A percentile compares a stretch with the other conserved stretches of the same genome.
Evolutionary conservation across 768 basidiomycete species (phyloP).

Genomic region (Calocybe gangraenosa): DNA sequence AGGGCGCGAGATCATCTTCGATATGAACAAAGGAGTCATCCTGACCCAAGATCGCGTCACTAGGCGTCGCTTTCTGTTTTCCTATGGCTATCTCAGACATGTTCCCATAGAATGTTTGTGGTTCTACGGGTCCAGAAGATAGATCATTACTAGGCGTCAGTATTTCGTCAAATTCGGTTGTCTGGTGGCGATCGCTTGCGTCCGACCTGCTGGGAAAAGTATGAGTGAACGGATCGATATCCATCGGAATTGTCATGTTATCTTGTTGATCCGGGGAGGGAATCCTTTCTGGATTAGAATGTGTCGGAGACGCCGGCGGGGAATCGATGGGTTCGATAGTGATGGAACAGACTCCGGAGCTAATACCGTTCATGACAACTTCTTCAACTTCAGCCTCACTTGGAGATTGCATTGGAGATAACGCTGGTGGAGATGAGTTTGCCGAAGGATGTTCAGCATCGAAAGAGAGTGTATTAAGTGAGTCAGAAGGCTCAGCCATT

Average conservation of each 20-base stretch:
- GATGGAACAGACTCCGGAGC: slow-evolving; percentile 23
- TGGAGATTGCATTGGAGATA: slow-evolving; percentile 6
- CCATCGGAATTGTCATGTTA: background rate
- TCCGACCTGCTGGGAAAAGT: too few species aligned
- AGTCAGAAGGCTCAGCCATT: background rate
- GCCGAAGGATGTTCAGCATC: slow-evolving; percentile 3
- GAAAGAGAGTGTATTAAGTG: background rate
- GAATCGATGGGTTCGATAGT: slow-evolving; percentile 10
- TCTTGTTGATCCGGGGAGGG: slow-evolving; percentile 1
- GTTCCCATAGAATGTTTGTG: slow-evolving; percentile 11
- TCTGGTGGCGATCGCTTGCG: too few species aligned
- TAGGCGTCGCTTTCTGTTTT: slow-evolving; percentile 18
- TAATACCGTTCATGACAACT: slow-evolving; percentile 4
- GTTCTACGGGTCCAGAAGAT: background rate
- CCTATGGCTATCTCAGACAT: slow-evolving; percentile 9
- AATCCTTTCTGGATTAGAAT: background rate
- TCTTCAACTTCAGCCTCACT: slow-evolving; percentile 31
- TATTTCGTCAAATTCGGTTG: too few species aligned
- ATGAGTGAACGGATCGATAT: too few species aligned
- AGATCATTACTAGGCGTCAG: background rate
- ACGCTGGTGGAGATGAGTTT: background rate
- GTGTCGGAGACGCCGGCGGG: slow-evolving; percentile 1
- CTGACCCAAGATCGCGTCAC: background rate
- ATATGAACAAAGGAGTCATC: background rate
- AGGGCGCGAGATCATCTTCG: slow-evolving; percentile 1